Base-by-base conservation (phyloP, 202 grass and related monocot species). In the Saccharum hybrid region DNA sequence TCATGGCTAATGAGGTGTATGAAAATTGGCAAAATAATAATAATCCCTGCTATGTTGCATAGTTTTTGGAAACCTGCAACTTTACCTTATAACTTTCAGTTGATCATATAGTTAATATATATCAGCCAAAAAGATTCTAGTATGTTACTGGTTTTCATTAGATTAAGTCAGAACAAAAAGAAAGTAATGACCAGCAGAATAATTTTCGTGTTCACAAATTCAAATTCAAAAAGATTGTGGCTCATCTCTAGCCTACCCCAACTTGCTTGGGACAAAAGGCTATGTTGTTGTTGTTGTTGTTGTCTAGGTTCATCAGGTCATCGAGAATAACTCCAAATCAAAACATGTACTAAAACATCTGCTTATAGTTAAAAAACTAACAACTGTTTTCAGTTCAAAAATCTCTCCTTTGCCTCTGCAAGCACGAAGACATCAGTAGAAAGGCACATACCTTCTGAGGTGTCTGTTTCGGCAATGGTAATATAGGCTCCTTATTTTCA, bases 401-500 rank as follows among this genome's bases (percentile, higher is more conserved):
- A 64, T 15, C 6, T 12, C 3, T 21, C 0, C 6, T 21, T 63
- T 61, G n/a, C 10, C 18, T 60, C 16, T 43, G 12, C 46, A 76
- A 65, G 63, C 39, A 70, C 5, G 31, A 56, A 69, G 1, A 65
- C 66, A 64, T 41, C 19, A 62, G 39, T 26, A 76, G 13, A 74
- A 76, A 74, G 61, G 65, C 3, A 22, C 37, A 71, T 84, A 94
- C 93, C 93, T 82, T 90, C 52, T 90, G 93, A 73, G 73, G 56
- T 77, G 75, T 76, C 34, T 89, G 83, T 80, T 88, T 92, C 4
- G 93, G 90, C 62, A 90, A 84, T 82, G 88, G 88, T 28, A 93
- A 63, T 90, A 93, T 88, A 61, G 91, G 85, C 49, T 90, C 88
- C 26, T 80, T 93, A 76, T 68, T 90, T 77, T 94, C 91, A 79